phyloP scores from a whole-genome alignment of 257 asterid genomes.

The Perilla frutescens region DNA sequence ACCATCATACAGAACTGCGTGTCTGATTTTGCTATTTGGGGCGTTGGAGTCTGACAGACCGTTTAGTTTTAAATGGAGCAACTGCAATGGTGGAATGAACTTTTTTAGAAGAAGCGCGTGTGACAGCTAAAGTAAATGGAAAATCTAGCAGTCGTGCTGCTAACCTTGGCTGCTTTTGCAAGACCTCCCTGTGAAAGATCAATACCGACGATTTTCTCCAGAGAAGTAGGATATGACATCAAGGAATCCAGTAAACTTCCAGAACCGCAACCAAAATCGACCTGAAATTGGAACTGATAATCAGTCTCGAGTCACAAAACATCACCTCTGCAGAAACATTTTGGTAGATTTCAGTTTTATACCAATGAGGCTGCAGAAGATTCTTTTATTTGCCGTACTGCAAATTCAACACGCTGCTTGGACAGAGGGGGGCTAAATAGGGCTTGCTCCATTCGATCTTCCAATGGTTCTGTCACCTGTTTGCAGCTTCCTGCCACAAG shows the following conservation, averaged over 20 bases:
- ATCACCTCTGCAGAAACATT: constrained; percentile 22
- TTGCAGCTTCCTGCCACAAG: constrained; percentile 59
- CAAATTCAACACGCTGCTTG: constrained; percentile 92
- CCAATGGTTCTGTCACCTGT: constrained; percentile 78
- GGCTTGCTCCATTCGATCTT: constrained; percentile 98
- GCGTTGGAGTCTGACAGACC: constrained; percentile 46
- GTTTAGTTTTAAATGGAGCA: constrained; percentile 74
- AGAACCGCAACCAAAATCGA: constrained; percentile 98
- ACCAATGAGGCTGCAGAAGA: constrained; percentile 82
- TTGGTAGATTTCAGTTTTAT: constrained; percentile 30
- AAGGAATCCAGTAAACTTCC: constrained; percentile 93
- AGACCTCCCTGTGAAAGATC: constrained; percentile 78
- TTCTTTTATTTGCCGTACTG: constrained; percentile 70
- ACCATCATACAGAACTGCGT: constrained; percentile 77
- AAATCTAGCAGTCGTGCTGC: not conserved
- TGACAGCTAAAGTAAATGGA: not conserved
- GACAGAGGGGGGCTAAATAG: constrained; percentile 87
- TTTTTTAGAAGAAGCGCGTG: not conserved
- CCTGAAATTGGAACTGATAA: constrained; percentile 54
- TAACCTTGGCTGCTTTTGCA: constrained; percentile 93
- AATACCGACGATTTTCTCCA: constrained; percentile 83
- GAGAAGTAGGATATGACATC: constrained; percentile 75
- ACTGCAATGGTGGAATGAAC: constrained; percentile 48
- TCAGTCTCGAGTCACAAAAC: constrained; percentile 26
- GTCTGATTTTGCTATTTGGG: constrained; percentile 56